Conservation (phyloP, 1,139 yeast species). For the Eremothecium gossypii region DNA sequence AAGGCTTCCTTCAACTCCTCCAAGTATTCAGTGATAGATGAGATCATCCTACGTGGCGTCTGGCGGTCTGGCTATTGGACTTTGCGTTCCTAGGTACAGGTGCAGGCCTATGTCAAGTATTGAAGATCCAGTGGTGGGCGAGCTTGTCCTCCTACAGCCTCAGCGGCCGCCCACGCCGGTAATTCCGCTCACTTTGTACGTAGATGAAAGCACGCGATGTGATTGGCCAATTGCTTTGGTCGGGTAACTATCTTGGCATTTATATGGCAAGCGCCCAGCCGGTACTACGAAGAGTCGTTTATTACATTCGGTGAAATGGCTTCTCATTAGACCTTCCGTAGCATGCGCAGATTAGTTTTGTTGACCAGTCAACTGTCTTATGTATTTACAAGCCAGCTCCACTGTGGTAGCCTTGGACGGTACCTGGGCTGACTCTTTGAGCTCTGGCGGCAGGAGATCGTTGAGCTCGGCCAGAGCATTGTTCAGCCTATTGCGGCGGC, state of each 20-base stretch:
- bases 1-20: constrained; percentile 75
- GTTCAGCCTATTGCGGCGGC: constrained; percentile 87
- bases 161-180: too few relatives aligned
- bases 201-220: constrained; percentile 1
- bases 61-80: too few relatives aligned
- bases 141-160: too few relatives aligned
- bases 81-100: too few relatives aligned
- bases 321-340: too few relatives aligned
- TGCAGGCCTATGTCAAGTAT: too few relatives aligned
- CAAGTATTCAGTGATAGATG: constrained; percentile 45
- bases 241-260: too few relatives aligned
- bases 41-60: constrained; percentile 30
- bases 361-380: constrained; percentile 36
- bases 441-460: constrained; percentile 51
- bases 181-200: not conserved
- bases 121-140: too few relatives aligned
- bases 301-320: too few relatives aligned
- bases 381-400: constrained; percentile 72
- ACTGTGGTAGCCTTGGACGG: constrained; percentile 93
- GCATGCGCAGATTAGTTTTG: constrained; percentile 2
- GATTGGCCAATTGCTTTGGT: not conserved
- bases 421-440: constrained; percentile 48
- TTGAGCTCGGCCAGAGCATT: constrained; percentile 72
- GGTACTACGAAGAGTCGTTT: too few relatives aligned
- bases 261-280: too few relatives aligned